Evolutionary conservation across 2,329 filamentous ascomycete genomes (phyloP).

Genomic region (Xylaria sp.): DNA sequence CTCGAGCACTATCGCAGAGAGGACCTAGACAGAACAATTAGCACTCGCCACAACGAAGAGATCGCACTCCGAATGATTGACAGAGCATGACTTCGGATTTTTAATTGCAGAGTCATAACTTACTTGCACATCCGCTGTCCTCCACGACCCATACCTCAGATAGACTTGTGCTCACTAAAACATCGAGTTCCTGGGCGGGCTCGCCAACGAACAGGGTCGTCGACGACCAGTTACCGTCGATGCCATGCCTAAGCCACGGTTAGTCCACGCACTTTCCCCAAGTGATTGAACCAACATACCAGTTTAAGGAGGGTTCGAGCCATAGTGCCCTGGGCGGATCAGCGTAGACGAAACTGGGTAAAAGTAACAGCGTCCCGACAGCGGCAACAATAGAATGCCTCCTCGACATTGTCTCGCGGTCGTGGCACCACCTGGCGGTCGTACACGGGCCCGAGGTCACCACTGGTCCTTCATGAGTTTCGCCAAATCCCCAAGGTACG

Average conservation of each 20-base stretch:
- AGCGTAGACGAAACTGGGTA: slow-evolving; percentile 44
- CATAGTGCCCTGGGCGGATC: slow-evolving; percentile 44
- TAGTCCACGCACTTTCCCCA: slow-evolving; percentile 32
- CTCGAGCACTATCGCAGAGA: slow-evolving; percentile 67
- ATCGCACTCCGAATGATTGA: neutral
- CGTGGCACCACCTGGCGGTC: slow-evolving; percentile 45
- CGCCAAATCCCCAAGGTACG: slow-evolving; percentile 35
- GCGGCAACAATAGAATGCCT: slow-evolving; percentile 40
- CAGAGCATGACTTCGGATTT: neutral
- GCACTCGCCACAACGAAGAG: neutral
- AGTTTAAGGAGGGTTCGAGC: slow-evolving; percentile 50
- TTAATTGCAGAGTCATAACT: slow-evolving; percentile 41
- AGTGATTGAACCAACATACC: slow-evolving; percentile 43
- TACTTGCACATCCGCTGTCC: slow-evolving; percentile 66
- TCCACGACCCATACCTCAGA: slow-evolving; percentile 79
- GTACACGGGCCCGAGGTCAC: slow-evolving; percentile 49
- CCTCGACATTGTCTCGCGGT: slow-evolving; percentile 47
- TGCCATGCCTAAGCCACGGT: slow-evolving; percentile 48
- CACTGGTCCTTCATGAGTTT: slow-evolving; percentile 47
- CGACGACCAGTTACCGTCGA: slow-evolving; percentile 78
- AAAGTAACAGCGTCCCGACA: slow-evolving; percentile 45
- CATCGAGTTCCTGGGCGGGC: slow-evolving; percentile 63
- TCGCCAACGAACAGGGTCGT: slow-evolving; percentile 65
- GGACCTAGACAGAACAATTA: slow-evolving; percentile 51
- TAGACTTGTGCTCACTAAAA: slow-evolving; percentile 72